Evolutionary conservation across 352 stramenopile genomes (phyloP), one percentile per base, ranked within the genome.

Genomic region (Globisporangium abappressorium): DNA sequence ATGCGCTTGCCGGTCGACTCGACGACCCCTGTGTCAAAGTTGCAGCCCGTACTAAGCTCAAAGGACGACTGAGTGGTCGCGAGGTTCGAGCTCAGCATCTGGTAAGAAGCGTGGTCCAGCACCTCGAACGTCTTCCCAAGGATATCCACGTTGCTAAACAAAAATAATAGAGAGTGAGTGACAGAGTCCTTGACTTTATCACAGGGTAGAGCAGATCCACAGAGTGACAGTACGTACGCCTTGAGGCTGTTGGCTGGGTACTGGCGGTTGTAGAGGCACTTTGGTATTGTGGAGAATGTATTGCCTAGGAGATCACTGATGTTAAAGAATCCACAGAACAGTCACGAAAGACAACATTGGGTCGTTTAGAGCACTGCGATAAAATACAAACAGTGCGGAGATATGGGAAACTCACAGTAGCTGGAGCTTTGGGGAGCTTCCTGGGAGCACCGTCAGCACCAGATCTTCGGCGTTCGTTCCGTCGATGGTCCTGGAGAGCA

Each of bases 201-300:
- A 26, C n/a, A 20, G 6, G 43, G 6, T 30, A 7, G 33, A 1
- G 12, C 8, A 22, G 26, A 24, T 14, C 18, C 4, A 14, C 8
- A 43, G 22, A 43, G 11, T 26, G 8, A 33, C 28, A 33, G 18
- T 22, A 24, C 24, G 53, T n/a, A 80, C 74, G 73, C 28, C 49
- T 58, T 66, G 33, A 80, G 18, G n/a, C n/a, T 67, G 1, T 61
- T 41, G 14, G 3, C 7, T 0, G 12, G 9, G 51, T 80, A 83
- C n/a, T 62, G 30, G 8, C 65, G 67, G 26, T 80, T 59, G 54
- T 79, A 85, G 26, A 85, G 65, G 8, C 75, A 57, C 11, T 18
- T 69, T 3, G 78, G 78, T 6, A 85, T 34, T 28, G 57, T 22
- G 5, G 28, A 15, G 46, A 85, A 82, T 1, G 33, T 18, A 5